These are phyloP conservation scores for Tetrahymena malaccensis DNA, from an alignment of 73 alveolate genomes.

Conservation along the genomic window DNA sequence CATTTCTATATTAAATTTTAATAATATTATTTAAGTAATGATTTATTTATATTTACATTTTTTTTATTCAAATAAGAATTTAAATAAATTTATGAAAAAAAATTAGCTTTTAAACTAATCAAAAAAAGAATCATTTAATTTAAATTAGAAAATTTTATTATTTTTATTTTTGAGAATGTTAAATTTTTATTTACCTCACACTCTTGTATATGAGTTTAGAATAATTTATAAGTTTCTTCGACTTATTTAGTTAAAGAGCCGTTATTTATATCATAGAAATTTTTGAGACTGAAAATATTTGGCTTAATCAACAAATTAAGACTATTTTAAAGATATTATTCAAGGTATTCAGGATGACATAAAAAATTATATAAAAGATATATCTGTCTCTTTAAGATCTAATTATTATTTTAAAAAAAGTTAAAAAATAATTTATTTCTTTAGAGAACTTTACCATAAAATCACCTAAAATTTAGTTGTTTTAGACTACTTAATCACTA, in stretches of 20 bases:
- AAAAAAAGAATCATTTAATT: too few species aligned
- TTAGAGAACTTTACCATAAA: constrained; percentile 3
- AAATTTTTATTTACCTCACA: constrained; percentile 8
- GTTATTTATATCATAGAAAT: constrained; percentile 36
- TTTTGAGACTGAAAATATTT: constrained; percentile 22
- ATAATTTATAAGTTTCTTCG: constrained; percentile 17
- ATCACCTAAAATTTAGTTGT: constrained; percentile 8
- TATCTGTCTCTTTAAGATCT: constrained; percentile 11
- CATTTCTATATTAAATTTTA: background rate
- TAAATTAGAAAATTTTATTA: too few species aligned
- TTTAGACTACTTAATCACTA: background rate
- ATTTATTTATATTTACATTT: background rate
- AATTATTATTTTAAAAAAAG: background rate
- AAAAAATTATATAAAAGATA: constrained; percentile 29
- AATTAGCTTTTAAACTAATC: too few species aligned
- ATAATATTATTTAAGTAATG: too few species aligned
- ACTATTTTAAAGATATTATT: background rate
- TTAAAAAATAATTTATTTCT: too few species aligned
- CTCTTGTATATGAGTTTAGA: constrained; percentile 7
- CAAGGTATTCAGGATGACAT: constrained; percentile 33
- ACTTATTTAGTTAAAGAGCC: constrained; percentile 17
- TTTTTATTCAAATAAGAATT: background rate
- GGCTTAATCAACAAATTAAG: constrained; percentile 17
- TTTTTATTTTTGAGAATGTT: too few species aligned
- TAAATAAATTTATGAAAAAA: background rate